These are phyloP conservation scores for Wickerhamiella musiphila DNA, from an alignment of 805 yeast species.

Conservation along the genomic window DNA sequence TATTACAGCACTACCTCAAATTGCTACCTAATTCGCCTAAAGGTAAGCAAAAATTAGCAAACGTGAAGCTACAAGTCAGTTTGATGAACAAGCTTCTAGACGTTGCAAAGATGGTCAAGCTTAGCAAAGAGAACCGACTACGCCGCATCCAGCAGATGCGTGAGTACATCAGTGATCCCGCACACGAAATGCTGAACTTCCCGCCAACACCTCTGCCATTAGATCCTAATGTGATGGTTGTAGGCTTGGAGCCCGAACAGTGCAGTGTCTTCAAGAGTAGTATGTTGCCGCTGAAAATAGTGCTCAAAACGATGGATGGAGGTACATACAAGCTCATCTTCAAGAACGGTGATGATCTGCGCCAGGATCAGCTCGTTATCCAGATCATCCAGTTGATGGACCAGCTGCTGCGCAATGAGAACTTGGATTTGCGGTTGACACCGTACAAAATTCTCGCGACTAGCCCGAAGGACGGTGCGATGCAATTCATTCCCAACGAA, in stretches of 20 bases:
- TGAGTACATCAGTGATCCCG: slow-evolving; percentile 34
- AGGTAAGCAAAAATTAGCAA: slow-evolving; percentile 16
- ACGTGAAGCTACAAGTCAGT: slow-evolving; percentile 39
- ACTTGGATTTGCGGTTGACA: slow-evolving; percentile 68
- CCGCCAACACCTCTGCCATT: slow-evolving; percentile 57
- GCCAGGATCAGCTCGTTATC: slow-evolving; percentile 94
- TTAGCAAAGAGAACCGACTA: slow-evolving; percentile 56
- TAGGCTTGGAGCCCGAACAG: slow-evolving; percentile 64
- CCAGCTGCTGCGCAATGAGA: slow-evolving; percentile 69
- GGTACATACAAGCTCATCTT: slow-evolving; percentile 65
- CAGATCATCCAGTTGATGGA: slow-evolving; percentile 89
- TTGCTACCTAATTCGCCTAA: slow-evolving; percentile 18
- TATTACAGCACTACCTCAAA: slow-evolving; percentile 30
- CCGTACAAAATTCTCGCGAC: slow-evolving; percentile 88
- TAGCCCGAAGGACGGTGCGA: slow-evolving; percentile 77
- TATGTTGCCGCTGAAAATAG: slow-evolving; percentile 70
- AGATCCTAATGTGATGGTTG: slow-evolving; percentile 59
- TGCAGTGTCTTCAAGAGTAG: slow-evolving; percentile 84
- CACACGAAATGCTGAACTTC: slow-evolving; percentile 25
- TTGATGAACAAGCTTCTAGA: slow-evolving; percentile 49
- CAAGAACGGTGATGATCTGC: slow-evolving; percentile 85
- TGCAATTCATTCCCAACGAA: slow-evolving; percentile 87
- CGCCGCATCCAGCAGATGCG: slow-evolving; percentile 56
- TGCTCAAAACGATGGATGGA: slow-evolving; percentile 42
- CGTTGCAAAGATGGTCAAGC: slow-evolving; percentile 47